Evolutionary conservation across 495 filamentous ascomycete genomes (phyloP).

Genomic region (Chaetomium tenue): DNA sequence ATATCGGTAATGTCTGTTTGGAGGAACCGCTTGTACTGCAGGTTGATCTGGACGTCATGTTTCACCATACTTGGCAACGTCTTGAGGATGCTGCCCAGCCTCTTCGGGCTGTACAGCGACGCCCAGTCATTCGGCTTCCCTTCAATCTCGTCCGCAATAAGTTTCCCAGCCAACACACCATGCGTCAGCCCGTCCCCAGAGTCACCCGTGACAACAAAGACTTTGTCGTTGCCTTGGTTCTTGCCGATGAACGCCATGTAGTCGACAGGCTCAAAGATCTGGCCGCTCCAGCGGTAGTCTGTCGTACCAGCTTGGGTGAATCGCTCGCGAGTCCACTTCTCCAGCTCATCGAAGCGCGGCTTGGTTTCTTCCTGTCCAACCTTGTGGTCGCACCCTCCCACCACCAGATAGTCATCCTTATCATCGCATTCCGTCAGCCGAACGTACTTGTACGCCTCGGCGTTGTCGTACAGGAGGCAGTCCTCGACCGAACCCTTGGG

Average conservation of each 20-base stretch:
- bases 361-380: slow-evolving; percentile 54
- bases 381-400: slow-evolving; percentile 62
- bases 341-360: slow-evolving; percentile 47
- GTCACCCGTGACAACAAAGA: slow-evolving; percentile 57
- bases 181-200: slow-evolving; percentile 61
- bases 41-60: slow-evolving; percentile 54
- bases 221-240: slow-evolving; percentile 51
- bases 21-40: slow-evolving; percentile 56
- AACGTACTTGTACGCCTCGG: slow-evolving; percentile 54
- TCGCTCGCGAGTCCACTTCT: slow-evolving; percentile 51
- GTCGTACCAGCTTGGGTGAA: slow-evolving; percentile 50
- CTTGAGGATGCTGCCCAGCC: slow-evolving; percentile 38
- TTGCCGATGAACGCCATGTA: slow-evolving; percentile 56
- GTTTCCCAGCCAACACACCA: slow-evolving; percentile 50
- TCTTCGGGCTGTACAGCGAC: slow-evolving; percentile 49
- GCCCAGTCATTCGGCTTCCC: slow-evolving; percentile 51
- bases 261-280: slow-evolving; percentile 58
- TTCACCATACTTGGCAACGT: slow-evolving; percentile 41
- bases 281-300: slow-evolving; percentile 58
- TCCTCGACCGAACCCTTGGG: slow-evolving; percentile 53
- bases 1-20: slow-evolving; percentile 57
- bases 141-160: slow-evolving; percentile 57
- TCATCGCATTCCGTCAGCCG: slow-evolving; percentile 53
- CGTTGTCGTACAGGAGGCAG: slow-evolving; percentile 55
- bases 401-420: slow-evolving; percentile 54